Evolutionary conservation across 257 asterid genomes (phyloP).

Genomic region (Solanum acaule): DNA sequence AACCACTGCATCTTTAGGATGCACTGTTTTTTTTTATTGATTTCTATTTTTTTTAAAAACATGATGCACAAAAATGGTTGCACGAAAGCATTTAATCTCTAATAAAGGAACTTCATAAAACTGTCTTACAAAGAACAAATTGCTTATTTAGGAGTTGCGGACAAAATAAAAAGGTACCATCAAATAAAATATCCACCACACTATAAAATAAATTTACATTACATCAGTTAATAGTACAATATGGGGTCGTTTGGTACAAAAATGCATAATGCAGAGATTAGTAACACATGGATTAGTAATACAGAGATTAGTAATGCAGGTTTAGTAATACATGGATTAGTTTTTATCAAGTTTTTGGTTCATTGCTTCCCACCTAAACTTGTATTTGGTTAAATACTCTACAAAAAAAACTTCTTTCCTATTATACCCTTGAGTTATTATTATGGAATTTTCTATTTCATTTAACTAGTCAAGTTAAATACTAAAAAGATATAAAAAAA

Average conservation of each 20-base stretch:
- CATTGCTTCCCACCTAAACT: too few species aligned
- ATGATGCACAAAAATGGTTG: neutral
- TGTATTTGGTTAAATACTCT: too few species aligned
- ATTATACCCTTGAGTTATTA: too few species aligned
- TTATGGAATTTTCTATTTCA: too few species aligned
- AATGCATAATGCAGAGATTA: too few species aligned
- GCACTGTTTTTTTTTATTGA: neutral
- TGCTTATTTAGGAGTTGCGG: neutral
- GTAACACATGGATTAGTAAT: too few species aligned
- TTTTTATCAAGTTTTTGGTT: too few species aligned
- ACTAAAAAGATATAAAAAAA: too few species aligned
- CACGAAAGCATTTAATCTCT: neutral
- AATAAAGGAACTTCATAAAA: neutral
- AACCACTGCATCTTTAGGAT: neutral
- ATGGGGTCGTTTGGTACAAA: neutral
- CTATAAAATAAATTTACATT: neutral
- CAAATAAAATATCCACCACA: neutral
- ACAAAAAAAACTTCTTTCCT: too few species aligned
- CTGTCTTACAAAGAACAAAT: neutral
- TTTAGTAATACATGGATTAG: too few species aligned
- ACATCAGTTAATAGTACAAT: neutral
- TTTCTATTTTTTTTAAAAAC: neutral
- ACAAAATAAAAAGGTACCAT: neutral
- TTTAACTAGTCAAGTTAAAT: too few species aligned
- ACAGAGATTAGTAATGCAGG: too few species aligned